phyloP scores from a whole-genome alignment of 2,329 filamentous ascomycete species.

The Colletotrichum sp. region DNA sequence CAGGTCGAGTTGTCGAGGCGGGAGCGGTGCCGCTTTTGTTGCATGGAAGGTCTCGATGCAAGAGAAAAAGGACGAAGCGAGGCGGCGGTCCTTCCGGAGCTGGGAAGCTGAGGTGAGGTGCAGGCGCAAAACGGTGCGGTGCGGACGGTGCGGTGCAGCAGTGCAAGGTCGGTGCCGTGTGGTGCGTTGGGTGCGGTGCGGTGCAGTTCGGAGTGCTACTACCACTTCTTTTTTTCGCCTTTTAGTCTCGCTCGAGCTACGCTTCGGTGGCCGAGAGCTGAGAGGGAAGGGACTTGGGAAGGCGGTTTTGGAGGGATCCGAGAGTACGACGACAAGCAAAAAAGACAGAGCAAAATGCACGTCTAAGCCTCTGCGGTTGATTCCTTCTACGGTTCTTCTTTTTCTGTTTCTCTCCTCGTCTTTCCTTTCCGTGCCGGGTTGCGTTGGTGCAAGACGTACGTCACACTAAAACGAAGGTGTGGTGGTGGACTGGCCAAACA shows the following conservation, averaged over 20 bases:
- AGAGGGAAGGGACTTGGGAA: background rate
- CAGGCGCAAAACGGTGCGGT: background rate
- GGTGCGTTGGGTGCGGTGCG: background rate
- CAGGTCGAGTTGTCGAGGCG: background rate
- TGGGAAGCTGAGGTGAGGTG: background rate
- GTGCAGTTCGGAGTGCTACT: constrained; percentile 15
- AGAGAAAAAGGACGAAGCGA: background rate
- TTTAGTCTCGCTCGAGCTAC: constrained; percentile 19
- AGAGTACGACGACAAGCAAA: background rate
- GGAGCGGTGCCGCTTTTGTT: constrained; percentile 15
- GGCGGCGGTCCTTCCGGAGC: background rate
- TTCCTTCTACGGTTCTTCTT: background rate
- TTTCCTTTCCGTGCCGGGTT: background rate
- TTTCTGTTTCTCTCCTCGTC: background rate
- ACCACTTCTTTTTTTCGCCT: background rate
- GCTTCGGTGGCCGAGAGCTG: constrained; percentile 16
- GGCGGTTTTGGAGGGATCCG: constrained; percentile 5
- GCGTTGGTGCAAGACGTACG: background rate
- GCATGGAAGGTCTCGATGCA: constrained; percentile 4
- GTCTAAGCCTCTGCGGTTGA: background rate
- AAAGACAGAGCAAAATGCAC: background rate
- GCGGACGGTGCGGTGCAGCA: constrained; percentile 10
- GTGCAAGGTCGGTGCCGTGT: constrained; percentile 7
- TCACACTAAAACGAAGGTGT: constrained; percentile 3
- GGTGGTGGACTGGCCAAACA: constrained; percentile 7